These are phyloP conservation scores for Heritiera littoralis DNA, from an alignment of 345 rosid genomes.

Conservation along the genomic window DNA sequence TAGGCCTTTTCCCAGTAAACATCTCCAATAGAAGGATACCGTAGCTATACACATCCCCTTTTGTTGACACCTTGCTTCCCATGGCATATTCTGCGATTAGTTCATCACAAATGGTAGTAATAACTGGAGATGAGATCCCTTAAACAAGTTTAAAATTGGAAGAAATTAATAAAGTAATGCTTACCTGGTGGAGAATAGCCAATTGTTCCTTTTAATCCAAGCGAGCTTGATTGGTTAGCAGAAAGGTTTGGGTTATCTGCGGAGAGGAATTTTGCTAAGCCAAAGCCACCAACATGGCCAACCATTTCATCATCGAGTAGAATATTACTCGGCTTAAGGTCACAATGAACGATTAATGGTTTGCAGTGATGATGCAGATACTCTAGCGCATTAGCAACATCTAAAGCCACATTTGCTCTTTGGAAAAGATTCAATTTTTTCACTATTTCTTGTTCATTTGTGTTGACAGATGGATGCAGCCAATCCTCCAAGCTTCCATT, in stretches of 20 bases:
- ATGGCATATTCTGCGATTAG: conserved; percentile 14
- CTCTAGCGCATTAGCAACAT: conserved; percentile 16
- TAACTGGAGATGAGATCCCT: too few species aligned
- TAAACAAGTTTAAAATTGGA: too few species aligned
- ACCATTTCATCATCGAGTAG: conserved; percentile 11
- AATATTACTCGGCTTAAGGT: conserved; percentile 15
- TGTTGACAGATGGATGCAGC: too few species aligned
- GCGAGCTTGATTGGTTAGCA: not conserved
- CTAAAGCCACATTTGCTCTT: too few species aligned
- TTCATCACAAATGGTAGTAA: not conserved
- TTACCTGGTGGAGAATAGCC: conserved; percentile 29
- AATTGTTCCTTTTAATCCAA: conserved; percentile 17
- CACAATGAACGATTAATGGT: conserved; percentile 24
- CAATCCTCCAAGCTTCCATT: too few species aligned
- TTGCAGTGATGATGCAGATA: conserved; percentile 26
- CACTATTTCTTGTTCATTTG: too few species aligned
- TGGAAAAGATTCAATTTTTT: too few species aligned
- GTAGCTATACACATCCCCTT: conserved; percentile 33
- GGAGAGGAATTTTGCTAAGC: not conserved
- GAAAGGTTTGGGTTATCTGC: too few species aligned
- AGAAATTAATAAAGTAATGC: too few species aligned
- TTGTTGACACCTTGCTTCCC: conserved; percentile 25
- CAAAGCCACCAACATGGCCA: conserved; percentile 2
- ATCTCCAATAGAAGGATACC: conserved; percentile 34
- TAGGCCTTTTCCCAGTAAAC: conserved; percentile 33